Evolutionary conservation across 169 alveolate genomes (phyloP).

Genomic region (Theileria annulata): DNA sequence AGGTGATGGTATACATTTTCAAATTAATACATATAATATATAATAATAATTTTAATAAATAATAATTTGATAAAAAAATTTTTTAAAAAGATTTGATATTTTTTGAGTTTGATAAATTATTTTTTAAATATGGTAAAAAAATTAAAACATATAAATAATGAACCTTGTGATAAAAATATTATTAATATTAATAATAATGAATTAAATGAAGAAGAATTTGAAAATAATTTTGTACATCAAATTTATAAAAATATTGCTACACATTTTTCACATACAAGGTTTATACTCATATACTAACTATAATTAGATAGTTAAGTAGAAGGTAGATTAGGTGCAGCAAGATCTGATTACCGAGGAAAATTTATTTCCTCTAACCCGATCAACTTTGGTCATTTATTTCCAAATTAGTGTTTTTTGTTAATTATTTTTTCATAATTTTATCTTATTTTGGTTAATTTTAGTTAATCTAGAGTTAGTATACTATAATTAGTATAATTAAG

Average conservation of each 20-base stretch:
- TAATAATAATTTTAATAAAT: too few relatives aligned
- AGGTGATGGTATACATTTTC: conserved; percentile 57
- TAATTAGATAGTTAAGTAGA: too few relatives aligned
- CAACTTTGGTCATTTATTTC: neutral
- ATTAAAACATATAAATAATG: neutral
- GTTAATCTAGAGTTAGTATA: too few relatives aligned
- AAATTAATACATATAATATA: too few relatives aligned
- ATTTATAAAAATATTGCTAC: conserved; percentile 46
- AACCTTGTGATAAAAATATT: conserved; percentile 27
- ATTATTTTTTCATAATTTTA: neutral
- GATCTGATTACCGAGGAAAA: neutral
- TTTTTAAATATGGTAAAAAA: conserved; percentile 8
- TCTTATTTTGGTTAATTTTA: too few relatives aligned
- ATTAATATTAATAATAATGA: conserved; percentile 25
- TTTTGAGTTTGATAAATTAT: too few relatives aligned
- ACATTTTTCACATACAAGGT: conserved; percentile 67
- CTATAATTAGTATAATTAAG: too few relatives aligned
- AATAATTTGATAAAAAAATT: too few relatives aligned
- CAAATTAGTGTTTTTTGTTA: too few relatives aligned
- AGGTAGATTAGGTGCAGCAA: too few relatives aligned
- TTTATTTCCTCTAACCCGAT: neutral
- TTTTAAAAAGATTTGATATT: too few relatives aligned
- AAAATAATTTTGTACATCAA: conserved; percentile 44
- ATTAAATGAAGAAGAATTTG: conserved; percentile 7
- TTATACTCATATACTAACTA: neutral